phyloP scores from a whole-genome alignment of 805 yeast genomes.

The Barnettozyma populi region DNA sequence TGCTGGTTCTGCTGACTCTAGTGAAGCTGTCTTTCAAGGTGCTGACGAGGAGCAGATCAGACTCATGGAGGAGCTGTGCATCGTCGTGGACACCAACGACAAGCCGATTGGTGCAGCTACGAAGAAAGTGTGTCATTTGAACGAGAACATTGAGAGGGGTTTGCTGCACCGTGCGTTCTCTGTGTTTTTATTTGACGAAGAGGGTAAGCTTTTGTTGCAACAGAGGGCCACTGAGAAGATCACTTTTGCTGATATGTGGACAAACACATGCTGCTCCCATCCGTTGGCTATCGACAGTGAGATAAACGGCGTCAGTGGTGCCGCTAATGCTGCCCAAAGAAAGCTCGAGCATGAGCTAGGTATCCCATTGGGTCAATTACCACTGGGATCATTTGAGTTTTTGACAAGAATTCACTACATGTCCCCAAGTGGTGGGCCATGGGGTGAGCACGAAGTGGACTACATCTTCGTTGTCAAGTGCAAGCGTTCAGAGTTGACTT shows the following conservation, averaged over 20 bases:
- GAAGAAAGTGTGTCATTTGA: conserved; percentile 82
- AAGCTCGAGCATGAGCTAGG: conserved; percentile 94
- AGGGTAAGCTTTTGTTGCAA: conserved; percentile 75
- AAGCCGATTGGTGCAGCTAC: conserved; percentile 89
- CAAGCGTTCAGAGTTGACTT: conserved; percentile 41
- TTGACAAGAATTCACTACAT: conserved; percentile 92
- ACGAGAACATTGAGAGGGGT: conserved; percentile 83
- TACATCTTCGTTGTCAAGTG: conserved; percentile 68
- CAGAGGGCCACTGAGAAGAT: conserved; percentile 96
- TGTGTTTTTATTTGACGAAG: conserved; percentile 82
- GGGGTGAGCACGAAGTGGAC: conserved; percentile 99
- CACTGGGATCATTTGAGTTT: conserved; percentile 66
- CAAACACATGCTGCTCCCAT: conserved; percentile 98
- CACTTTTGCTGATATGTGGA: conserved; percentile 97
- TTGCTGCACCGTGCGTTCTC: conserved; percentile 93
- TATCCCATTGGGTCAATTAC: conserved; percentile 53
- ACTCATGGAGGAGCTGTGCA: conserved; percentile 94
- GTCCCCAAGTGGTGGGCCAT: conserved; percentile 73
- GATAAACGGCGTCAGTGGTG: conserved; percentile 66
- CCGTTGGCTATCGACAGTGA: conserved; percentile 84
- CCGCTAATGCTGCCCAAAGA: conserved; percentile 82
- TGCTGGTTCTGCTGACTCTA: conserved; percentile 26
- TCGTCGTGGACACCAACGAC: conserved; percentile 86
- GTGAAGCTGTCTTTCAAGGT: conserved; percentile 60
- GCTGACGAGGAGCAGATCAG: conserved; percentile 92